Evolutionary conservation across 768 basidiomycete genomes (phyloP).

Genomic region (Trametes sanguinea): DNA sequence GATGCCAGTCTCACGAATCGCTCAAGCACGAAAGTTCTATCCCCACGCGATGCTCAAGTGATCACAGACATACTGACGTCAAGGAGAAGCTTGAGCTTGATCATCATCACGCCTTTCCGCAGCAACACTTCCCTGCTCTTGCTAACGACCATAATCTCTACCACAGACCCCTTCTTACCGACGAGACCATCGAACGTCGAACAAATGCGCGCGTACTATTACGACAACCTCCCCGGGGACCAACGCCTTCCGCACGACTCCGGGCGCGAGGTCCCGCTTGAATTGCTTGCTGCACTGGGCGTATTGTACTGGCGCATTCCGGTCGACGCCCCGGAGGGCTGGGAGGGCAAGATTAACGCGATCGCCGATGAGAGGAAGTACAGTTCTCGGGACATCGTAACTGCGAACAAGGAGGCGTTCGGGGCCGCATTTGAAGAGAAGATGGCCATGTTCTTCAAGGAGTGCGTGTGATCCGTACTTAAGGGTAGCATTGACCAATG

Average conservation of each 20-base stretch:
- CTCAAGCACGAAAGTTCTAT: too few relatives aligned
- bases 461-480: constrained; percentile 48
- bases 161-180: too few relatives aligned
- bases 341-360: constrained; percentile 57
- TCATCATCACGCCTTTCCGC: too few relatives aligned
- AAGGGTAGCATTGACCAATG: background rate
- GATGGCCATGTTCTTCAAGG: constrained; percentile 81
- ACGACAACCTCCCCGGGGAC: constrained; percentile 74
- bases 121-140: too few relatives aligned
- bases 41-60: too few relatives aligned
- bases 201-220: constrained; percentile 80
- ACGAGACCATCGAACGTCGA: too few relatives aligned
- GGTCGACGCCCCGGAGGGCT: constrained; percentile 45
- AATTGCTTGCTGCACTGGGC: constrained; percentile 55
- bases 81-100: too few relatives aligned
- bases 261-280: constrained; percentile 50
- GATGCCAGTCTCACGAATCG: too few relatives aligned
- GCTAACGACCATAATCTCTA: too few relatives aligned
- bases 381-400: constrained; percentile 82
- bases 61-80: too few relatives aligned
- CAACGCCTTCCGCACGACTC: constrained; percentile 82
- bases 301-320: constrained; percentile 72
- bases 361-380: constrained; percentile 72
- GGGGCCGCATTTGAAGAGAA: constrained; percentile 84
- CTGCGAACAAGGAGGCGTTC: constrained; percentile 74